phyloP scores from a whole-genome alignment of 371 early-diverging fungal species.

The Neoconidiobolus thromboides region DNA sequence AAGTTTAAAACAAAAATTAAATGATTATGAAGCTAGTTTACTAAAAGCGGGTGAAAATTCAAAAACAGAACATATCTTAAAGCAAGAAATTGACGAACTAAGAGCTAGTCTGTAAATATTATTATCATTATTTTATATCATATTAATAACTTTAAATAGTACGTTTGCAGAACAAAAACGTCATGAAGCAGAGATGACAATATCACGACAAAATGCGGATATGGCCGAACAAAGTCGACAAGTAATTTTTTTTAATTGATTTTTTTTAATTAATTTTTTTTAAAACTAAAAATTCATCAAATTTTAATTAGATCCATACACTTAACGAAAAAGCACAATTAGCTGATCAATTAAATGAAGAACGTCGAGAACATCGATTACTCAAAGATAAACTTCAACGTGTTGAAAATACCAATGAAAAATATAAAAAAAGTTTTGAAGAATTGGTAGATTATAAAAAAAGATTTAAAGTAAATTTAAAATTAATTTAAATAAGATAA shows the following conservation, averaged over 20 bases:
- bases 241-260: conserved; percentile 13
- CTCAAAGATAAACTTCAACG: conserved; percentile 74
- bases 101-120: conserved; percentile 55
- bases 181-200: conserved; percentile 45
- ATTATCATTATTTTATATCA: neutral
- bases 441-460: conserved; percentile 58
- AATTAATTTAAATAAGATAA: neutral
- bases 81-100: conserved; percentile 69
- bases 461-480: conserved; percentile 36
- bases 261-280: neutral
- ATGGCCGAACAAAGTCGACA: conserved; percentile 46
- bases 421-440: conserved; percentile 85
- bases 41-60: conserved; percentile 55
- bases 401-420: conserved; percentile 80
- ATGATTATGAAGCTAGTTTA: conserved; percentile 44
- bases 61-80: conserved; percentile 61
- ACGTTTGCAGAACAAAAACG: conserved; percentile 41
- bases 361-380: conserved; percentile 75
- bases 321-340: conserved; percentile 37
- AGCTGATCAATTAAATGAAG: conserved; percentile 51
- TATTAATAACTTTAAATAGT: neutral
- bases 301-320: conserved; percentile 24
- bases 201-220: conserved; percentile 28
- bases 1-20: conserved; percentile 37
- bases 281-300: too few relatives aligned